Evolutionary conservation across 768 basidiomycete species (phyloP).

Genomic region (Leccinum pellstonianum): DNA sequence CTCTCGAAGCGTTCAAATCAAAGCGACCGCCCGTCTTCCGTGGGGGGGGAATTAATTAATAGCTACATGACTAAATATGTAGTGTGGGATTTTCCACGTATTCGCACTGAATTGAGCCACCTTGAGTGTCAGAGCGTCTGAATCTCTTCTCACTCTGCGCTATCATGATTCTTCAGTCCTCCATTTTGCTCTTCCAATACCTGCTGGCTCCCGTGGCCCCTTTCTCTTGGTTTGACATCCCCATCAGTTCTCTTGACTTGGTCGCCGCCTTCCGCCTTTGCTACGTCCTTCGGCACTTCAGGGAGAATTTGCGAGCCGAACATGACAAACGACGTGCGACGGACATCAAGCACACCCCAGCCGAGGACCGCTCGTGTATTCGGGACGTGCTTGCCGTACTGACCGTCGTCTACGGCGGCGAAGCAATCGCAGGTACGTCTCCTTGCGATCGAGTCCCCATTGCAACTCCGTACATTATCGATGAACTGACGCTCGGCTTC

Average conservation of each 20-base stretch:
- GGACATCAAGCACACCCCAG: conserved; percentile 32
- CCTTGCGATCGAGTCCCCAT: neutral
- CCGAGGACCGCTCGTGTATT: conserved; percentile 56
- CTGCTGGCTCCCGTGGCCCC: conserved; percentile 59
- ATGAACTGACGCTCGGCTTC: too few relatives aligned
- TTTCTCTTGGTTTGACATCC: conserved; percentile 63
- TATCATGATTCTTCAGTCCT: conserved; percentile 37
- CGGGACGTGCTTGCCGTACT: conserved; percentile 57
- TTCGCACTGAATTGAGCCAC: too few relatives aligned
- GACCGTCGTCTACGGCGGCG: conserved; percentile 77
- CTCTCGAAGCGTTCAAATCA: too few relatives aligned
- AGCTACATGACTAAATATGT: too few relatives aligned
- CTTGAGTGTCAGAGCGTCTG: neutral
- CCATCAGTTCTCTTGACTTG: conserved; percentile 63
- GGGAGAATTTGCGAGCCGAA: conserved; percentile 46
- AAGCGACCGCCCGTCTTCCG: too few relatives aligned
- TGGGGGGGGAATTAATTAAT: too few relatives aligned
- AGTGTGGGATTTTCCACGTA: neutral
- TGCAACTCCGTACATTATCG: neutral
- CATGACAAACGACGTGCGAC: conserved; percentile 39
- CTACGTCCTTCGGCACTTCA: conserved; percentile 63
- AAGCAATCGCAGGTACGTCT: conserved; percentile 56
- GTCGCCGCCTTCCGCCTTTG: conserved; percentile 69
- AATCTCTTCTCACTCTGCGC: neutral
- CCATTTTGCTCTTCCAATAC: conserved; percentile 53